Conservation (phyloP, 148 eudicot genomes). For the Rhododendron griersonianum region DNA sequence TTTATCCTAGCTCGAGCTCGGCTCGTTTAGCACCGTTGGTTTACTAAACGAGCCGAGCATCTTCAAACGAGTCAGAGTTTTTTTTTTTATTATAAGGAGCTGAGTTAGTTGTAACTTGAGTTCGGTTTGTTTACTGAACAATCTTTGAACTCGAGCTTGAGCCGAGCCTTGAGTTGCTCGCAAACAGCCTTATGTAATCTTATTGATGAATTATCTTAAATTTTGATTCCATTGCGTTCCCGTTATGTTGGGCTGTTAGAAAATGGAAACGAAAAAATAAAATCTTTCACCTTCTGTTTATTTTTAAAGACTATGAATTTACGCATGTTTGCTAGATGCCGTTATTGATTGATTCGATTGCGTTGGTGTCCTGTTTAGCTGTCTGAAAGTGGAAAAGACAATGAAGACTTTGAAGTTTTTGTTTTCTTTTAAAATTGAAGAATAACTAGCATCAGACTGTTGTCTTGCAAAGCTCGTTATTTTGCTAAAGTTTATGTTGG, state of each 20-base stretch:
- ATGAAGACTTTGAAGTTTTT: background rate
- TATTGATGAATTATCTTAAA: background rate
- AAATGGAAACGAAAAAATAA: background rate
- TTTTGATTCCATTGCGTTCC: background rate
- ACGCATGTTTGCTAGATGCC: background rate
- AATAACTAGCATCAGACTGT: background rate
- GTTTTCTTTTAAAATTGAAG: background rate
- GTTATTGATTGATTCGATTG: background rate
- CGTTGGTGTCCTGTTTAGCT: background rate
- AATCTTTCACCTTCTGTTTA: background rate
- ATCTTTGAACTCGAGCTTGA: background rate
- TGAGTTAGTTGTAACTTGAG: background rate
- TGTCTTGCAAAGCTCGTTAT: background rate
- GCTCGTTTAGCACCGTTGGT: background rate
- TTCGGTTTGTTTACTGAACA: background rate
- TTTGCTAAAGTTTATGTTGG: background rate
- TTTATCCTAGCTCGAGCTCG: background rate
- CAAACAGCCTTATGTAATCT: background rate
- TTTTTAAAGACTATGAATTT: background rate
- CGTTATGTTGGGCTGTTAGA: background rate
- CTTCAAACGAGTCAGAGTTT: background rate
- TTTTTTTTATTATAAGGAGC: background rate
- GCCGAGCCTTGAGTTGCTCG: background rate
- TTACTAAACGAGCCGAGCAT: background rate
- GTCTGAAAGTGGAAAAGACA: background rate